Percentiles rank a stretch among this genome's conserved stretches.
These are phyloP conservation scores for Hypholoma fasciculare DNA, from an alignment of 768 basidiomycete genomes.

Conservation along the genomic window DNA sequence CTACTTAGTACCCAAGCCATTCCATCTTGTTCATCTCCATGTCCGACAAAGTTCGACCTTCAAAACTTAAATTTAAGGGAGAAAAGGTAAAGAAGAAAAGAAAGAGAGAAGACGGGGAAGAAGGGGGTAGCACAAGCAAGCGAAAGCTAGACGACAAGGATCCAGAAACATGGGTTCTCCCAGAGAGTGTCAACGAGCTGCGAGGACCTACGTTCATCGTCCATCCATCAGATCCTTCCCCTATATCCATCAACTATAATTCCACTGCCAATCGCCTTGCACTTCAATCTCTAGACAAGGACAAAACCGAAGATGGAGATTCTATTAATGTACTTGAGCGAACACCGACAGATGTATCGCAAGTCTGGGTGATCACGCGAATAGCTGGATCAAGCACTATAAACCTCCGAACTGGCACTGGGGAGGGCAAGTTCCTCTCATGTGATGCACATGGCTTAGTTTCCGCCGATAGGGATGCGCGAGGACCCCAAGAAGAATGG, in stretches of 20 bases:
- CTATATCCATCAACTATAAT: conserved; percentile 77
- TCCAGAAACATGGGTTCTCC: conserved; percentile 79
- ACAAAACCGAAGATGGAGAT: conserved; percentile 44
- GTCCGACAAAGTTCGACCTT: conserved; percentile 54
- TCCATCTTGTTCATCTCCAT: conserved; percentile 14
- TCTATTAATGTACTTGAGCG: conserved; percentile 56
- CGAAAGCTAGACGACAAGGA: conserved; percentile 61
- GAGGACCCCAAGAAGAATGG: conserved; percentile 95
- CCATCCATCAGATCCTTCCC: conserved; percentile 79
- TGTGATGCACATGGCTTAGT: conserved; percentile 87
- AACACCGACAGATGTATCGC: conserved; percentile 77
- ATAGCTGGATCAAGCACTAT: conserved; percentile 82
- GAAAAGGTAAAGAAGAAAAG: conserved; percentile 85
- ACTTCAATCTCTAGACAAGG: conserved; percentile 65
- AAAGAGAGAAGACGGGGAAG: conserved; percentile 60
- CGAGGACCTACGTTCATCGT: conserved; percentile 87
- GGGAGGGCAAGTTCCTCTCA: conserved; percentile 88
- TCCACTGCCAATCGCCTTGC: conserved; percentile 72
- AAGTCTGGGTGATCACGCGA: conserved; percentile 91
- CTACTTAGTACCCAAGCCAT: too few species aligned
- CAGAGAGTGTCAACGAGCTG: conserved; percentile 69
- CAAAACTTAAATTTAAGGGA: conserved; percentile 87
- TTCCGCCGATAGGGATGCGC: conserved; percentile 81
- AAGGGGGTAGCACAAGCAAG: conserved; percentile 43
- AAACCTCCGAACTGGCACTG: conserved; percentile 84